phyloP scores from a whole-genome alignment of 148 eudicot genomes.

The Cornus controversa region DNA sequence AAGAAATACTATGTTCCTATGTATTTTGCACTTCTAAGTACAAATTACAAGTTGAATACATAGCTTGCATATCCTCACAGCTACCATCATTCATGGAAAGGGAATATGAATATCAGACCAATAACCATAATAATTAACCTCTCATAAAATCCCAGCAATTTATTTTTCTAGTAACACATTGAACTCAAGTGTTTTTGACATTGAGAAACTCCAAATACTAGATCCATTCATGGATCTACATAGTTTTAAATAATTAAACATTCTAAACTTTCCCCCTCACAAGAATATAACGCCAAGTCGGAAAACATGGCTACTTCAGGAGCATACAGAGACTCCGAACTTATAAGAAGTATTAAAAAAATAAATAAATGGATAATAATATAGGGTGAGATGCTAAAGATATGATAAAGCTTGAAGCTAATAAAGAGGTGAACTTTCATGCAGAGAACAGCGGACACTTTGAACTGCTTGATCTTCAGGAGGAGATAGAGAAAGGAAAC shows the following conservation, averaged over 20 bases:
- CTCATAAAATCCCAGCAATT: slow-evolving; percentile 1
- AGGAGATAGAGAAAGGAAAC: background rate
- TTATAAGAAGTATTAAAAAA: background rate
- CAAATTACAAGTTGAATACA: too few relatives aligned
- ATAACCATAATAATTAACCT: background rate
- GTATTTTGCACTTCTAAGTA: background rate
- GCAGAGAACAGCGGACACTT: background rate
- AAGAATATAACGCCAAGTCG: background rate
- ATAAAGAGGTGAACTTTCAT: background rate
- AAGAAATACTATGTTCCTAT: background rate
- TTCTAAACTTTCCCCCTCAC: background rate
- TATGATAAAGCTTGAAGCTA: background rate
- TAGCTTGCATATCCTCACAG: too few relatives aligned
- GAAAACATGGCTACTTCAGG: background rate
- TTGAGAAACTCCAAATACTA: background rate
- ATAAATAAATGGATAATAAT: background rate
- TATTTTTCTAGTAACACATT: background rate
- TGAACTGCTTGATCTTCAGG: too few relatives aligned
- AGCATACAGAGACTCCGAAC: background rate
- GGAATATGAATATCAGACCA: background rate
- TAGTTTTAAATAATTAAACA: background rate
- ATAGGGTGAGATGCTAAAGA: background rate
- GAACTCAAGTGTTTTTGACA: background rate
- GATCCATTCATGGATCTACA: background rate
- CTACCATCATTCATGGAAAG: background rate